A percentile compares a stretch with the other conserved stretches of the same genome.
Evolutionary conservation across 1,284 basidiomycete species (phyloP).

Genomic region (Blastosporella zonata): DNA sequence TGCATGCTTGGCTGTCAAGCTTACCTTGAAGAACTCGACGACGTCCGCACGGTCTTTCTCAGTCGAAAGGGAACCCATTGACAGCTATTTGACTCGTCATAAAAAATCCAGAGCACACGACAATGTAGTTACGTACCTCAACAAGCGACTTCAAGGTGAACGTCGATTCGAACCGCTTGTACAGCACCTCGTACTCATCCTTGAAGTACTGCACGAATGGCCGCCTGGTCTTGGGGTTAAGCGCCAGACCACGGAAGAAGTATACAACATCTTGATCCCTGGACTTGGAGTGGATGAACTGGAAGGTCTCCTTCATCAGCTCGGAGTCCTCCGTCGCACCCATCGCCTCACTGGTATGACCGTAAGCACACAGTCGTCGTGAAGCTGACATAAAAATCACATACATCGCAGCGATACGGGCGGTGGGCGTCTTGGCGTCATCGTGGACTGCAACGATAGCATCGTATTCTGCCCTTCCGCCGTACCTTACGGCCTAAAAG

Average conservation of each 20-base stretch:
- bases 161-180: constrained; percentile 70
- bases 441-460: constrained; percentile 69
- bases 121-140: constrained; percentile 36
- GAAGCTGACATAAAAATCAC: not conserved
- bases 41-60: constrained; percentile 67
- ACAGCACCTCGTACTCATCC: constrained; percentile 61
- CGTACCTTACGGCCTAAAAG: constrained; percentile 63
- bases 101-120: not conserved
- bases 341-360: constrained; percentile 37
- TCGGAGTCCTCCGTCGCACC: constrained; percentile 41
- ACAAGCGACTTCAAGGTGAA: constrained; percentile 55
- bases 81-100: constrained; percentile 36
- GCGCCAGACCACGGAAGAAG: constrained; percentile 44
- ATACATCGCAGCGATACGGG: constrained; percentile 53
- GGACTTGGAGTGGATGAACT: constrained; percentile 52
- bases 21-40: constrained; percentile 67
- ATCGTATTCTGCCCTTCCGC: constrained; percentile 78
- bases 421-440: constrained; percentile 72
- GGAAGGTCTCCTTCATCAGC: constrained; percentile 57
- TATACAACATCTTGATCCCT: constrained; percentile 67
- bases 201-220: constrained; percentile 39
- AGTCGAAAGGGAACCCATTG: constrained; percentile 62
- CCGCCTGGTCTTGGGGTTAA: constrained; percentile 44
- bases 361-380: constrained; percentile 4
- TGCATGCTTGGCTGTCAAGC: not conserved